These are phyloP conservation scores for Torulaspora franciscae DNA, from an alignment of 805 yeast genomes.

Conservation along the genomic window DNA sequence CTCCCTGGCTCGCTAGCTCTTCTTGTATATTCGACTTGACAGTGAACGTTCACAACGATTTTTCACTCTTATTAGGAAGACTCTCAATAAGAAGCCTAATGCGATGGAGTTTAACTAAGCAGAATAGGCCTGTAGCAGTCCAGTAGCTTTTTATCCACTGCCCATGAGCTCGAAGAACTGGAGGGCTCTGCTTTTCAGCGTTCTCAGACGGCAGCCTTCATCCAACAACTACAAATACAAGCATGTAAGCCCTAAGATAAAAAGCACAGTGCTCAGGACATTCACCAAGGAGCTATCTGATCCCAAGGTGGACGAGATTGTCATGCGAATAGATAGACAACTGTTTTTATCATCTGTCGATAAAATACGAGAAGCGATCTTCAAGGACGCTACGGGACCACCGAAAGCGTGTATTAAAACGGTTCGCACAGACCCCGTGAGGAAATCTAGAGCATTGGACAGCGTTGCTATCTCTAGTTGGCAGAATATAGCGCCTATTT, in stretches of 20 bases:
- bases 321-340: conserved; percentile 1
- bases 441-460: background rate
- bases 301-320: background rate
- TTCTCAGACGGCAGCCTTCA: conserved; percentile 12
- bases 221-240: conserved; percentile 11
- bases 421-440: background rate
- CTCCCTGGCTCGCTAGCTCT: background rate
- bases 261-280: conserved; percentile 4
- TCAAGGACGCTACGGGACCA: conserved; percentile 9
- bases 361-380: conserved; percentile 5
- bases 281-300: background rate
- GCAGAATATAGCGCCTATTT: conserved; percentile 7
- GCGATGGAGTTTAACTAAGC: too few species aligned
- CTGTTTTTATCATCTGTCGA: conserved; percentile 2
- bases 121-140: too few species aligned
- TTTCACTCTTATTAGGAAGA: background rate
- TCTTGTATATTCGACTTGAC: background rate
- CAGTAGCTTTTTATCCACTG: too few species aligned
- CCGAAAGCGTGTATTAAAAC: background rate
- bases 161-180: conserved; percentile 6
- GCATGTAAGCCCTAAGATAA: conserved; percentile 12
- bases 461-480: conserved; percentile 1
- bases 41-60: background rate
- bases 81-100: too few species aligned
- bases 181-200: conserved; percentile 8